A percentile compares a stretch with the other conserved stretches of the same genome.
These are phyloP conservation scores for Heritiera littoralis DNA, from an alignment of 345 rosid genomes.

Conservation along the genomic window DNA sequence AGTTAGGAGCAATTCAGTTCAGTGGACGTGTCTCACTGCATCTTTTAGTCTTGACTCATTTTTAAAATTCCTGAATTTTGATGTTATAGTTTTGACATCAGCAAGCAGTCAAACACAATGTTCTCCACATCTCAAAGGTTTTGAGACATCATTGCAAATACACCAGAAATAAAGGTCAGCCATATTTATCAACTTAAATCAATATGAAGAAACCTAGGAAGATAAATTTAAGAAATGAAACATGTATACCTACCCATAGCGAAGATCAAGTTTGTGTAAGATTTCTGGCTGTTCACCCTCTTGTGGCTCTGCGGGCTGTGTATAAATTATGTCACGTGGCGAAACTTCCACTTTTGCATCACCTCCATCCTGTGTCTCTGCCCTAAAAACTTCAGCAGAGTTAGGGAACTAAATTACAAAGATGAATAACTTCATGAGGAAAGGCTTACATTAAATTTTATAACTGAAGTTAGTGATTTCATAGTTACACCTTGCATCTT, in stretches of 20 bases:
- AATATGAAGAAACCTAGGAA: slow-evolving; percentile 11
- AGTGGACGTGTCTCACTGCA: background rate
- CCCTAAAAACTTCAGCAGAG: slow-evolving; percentile 57
- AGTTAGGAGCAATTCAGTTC: background rate
- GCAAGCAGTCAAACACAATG: slow-evolving; percentile 7
- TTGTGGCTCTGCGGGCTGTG: slow-evolving; percentile 70
- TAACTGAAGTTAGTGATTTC: background rate
- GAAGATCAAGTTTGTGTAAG: slow-evolving; percentile 92
- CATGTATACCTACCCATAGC: slow-evolving; percentile 70
- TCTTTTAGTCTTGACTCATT: slow-evolving; percentile 4
- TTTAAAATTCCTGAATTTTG: background rate
- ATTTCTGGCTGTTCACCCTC: slow-evolving; percentile 79
- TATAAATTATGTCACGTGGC: slow-evolving; percentile 87
- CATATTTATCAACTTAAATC: background rate
- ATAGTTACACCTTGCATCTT: background rate
- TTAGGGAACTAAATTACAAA: slow-evolving; percentile 17
- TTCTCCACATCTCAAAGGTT: background rate
- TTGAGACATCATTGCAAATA: slow-evolving; percentile 4
- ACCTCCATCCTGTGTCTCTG: slow-evolving; percentile 97
- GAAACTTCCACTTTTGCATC: slow-evolving; percentile 94
- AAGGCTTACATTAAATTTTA: background rate
- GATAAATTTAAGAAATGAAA: slow-evolving; percentile 8
- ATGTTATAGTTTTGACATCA: background rate
- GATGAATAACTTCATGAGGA: slow-evolving; percentile 7
- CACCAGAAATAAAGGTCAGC: slow-evolving; percentile 10